These are phyloP conservation scores for Passalora sequoiae DNA, from an alignment of 2,329 filamentous ascomycete species.

Conservation along the genomic window DNA sequence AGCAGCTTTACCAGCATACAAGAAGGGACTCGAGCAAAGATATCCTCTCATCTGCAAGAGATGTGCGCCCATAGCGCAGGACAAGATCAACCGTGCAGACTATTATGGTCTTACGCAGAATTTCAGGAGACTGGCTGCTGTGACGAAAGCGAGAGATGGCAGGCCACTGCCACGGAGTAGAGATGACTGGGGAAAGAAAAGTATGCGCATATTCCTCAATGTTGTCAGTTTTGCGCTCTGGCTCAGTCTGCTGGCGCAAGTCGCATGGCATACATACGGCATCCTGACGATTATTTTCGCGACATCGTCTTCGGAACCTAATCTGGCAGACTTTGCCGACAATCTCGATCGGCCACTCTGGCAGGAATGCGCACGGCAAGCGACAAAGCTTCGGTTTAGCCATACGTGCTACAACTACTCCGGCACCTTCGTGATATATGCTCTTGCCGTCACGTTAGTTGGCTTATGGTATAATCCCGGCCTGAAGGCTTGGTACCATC, in stretches of 20 bases:
- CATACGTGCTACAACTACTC: slow-evolving; percentile 23
- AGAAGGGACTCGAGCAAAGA: slow-evolving; percentile 66
- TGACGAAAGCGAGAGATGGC: slow-evolving; percentile 44
- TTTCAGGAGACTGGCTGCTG: slow-evolving; percentile 63
- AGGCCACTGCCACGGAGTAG: slow-evolving; percentile 41
- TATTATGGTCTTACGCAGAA: slow-evolving; percentile 31
- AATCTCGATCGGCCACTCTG: slow-evolving; percentile 2
- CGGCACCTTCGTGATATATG: slow-evolving; percentile 21
- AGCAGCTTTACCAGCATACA: slow-evolving; percentile 63
- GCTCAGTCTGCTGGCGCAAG: slow-evolving; percentile 23
- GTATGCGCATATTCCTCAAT: slow-evolving; percentile 25
- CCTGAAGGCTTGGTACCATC: slow-evolving; percentile 28
- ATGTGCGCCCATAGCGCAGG: slow-evolving; percentile 69
- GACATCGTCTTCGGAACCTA: slow-evolving; percentile 1
- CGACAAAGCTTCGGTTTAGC: slow-evolving; percentile 15
- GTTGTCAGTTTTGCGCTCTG: slow-evolving; percentile 20
- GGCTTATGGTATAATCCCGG: slow-evolving; percentile 34
- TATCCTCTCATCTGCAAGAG: slow-evolving; percentile 84
- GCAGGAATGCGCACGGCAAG: slow-evolving; percentile 18
- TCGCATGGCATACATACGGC: slow-evolving; percentile 29
- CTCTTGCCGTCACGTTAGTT: slow-evolving; percentile 21
- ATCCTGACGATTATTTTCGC: slow-evolving; percentile 14
- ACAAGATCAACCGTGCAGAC: slow-evolving; percentile 30
- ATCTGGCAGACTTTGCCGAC: slow-evolving; percentile 5
- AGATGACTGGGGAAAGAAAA: slow-evolving; percentile 38